A percentile compares a stretch with the other conserved stretches of the same genome.
These are phyloP conservation scores for Curvularia spicifera DNA, from an alignment of 2,329 filamentous ascomycete genomes.

Conservation along the genomic window DNA sequence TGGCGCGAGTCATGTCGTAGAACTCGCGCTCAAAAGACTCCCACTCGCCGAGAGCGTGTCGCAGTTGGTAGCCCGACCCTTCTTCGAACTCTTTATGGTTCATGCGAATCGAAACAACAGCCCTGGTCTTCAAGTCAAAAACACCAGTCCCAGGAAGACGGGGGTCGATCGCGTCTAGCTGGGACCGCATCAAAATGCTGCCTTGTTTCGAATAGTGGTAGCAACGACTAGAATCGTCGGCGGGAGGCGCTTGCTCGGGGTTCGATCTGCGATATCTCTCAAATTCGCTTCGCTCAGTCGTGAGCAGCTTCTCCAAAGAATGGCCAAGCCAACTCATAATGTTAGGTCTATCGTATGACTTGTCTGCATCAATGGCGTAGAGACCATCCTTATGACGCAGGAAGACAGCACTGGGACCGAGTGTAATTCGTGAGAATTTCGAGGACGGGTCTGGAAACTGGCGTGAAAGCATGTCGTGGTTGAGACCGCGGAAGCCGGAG, in stretches of 20 bases:
- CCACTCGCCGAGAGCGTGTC: constrained; percentile 74
- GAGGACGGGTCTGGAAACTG: constrained; percentile 66
- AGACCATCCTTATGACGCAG: constrained; percentile 80
- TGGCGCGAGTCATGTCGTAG: constrained; percentile 93
- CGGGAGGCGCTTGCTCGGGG: constrained; percentile 70
- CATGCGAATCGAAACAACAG: constrained; percentile 92
- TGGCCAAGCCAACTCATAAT: constrained; percentile 91
- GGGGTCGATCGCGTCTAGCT: constrained; percentile 87
- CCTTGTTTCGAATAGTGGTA: constrained; percentile 88
- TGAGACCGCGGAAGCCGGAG: constrained; percentile 79
- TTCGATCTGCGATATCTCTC: constrained; percentile 73
- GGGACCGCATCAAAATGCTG: constrained; percentile 92
- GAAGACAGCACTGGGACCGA: constrained; percentile 77
- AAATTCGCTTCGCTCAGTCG: constrained; percentile 79
- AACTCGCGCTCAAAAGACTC: constrained; percentile 96
- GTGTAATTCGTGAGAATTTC: constrained; percentile 74
- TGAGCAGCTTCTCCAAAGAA: constrained; percentile 95
- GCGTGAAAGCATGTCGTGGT: constrained; percentile 69
- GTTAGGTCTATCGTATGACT: constrained; percentile 83
- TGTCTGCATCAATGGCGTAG: constrained; percentile 96
- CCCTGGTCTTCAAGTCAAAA: constrained; percentile 95
- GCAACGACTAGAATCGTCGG: constrained; percentile 62
- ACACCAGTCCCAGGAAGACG: constrained; percentile 89
- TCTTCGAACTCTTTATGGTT: constrained; percentile 73
- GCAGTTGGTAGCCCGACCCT: constrained; percentile 87